Percentiles rank a stretch among this genome's conserved stretches.
Conservation (phyloP, 1,139 yeast genomes). For the Zhuliangozyma blackwelliae region DNA sequence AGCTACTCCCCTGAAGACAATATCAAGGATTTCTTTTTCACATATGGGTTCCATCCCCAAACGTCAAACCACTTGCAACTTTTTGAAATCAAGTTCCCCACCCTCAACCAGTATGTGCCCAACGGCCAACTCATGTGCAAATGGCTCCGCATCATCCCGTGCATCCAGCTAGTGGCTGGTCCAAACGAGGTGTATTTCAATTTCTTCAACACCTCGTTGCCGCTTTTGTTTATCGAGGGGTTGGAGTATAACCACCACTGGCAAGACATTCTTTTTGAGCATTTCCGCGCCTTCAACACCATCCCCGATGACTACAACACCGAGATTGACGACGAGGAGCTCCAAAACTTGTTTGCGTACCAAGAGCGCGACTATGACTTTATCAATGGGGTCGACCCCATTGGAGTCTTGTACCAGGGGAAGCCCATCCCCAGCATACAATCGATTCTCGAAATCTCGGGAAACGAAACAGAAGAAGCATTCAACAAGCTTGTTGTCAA, state of each 20-base stretch:
- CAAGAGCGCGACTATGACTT: conserved; percentile 25
- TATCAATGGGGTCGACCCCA: conserved; percentile 22
- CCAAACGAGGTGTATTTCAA: conserved; percentile 16
- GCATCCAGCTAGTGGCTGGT: conserved; percentile 16
- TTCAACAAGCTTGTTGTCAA: conserved; percentile 3
- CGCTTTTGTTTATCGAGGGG: conserved; percentile 13
- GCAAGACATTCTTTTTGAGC: conserved; percentile 10
- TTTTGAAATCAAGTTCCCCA: conserved; percentile 10
- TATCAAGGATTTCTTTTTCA: conserved; percentile 40
- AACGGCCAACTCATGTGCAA: conserved; percentile 13
- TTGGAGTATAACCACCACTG: conserved; percentile 14
- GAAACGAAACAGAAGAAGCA: conserved; percentile 3
- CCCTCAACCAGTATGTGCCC: conserved; percentile 4
- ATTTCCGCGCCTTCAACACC: conserved; percentile 8
- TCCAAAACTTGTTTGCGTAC: conserved; percentile 14
- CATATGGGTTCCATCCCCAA: conserved; percentile 57
- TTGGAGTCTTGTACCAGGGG: conserved; percentile 15
- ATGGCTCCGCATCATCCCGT: conserved; percentile 25
- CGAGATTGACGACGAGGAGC: conserved; percentile 10
- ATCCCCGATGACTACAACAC: conserved; percentile 8
- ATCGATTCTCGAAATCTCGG: conserved; percentile 3
- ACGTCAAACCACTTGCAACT: conserved; percentile 8
- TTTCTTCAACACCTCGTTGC: conserved; percentile 13
- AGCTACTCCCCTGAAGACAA: conserved; percentile 48
- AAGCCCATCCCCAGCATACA: conserved; percentile 4